A percentile compares a stretch with the other conserved stretches of the same genome.
Conservation (phyloP, 345 rosid species). For the Passiflora organensis region DNA sequence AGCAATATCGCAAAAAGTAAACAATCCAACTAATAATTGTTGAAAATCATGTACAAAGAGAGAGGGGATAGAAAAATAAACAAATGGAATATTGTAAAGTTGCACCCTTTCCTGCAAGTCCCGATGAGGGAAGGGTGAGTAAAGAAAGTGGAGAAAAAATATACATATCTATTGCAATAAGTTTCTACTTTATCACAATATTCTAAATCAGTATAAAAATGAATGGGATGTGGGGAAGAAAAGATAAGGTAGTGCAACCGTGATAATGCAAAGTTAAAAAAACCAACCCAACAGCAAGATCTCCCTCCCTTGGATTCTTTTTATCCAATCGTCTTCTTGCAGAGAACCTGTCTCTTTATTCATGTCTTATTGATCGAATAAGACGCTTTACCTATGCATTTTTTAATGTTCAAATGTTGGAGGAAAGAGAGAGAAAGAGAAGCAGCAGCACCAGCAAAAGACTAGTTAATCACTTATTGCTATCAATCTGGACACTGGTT, state of each 20-base stretch:
- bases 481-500: slow-evolving; percentile 20
- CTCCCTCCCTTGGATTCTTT: slow-evolving; percentile 38
- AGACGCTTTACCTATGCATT: neutral
- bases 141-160: slow-evolving; percentile 14
- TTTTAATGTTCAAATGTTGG: neutral
- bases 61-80: neutral
- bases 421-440: neutral
- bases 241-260: slow-evolving; percentile 44
- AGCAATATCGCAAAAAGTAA: slow-evolving; percentile 19
- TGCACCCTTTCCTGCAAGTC: slow-evolving; percentile 23
- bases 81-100: neutral
- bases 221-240: slow-evolving; percentile 33
- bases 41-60: slow-evolving; percentile 25
- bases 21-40: slow-evolving; percentile 10
- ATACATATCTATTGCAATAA: neutral
- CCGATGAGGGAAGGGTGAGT: slow-evolving; percentile 23
- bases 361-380: slow-evolving; percentile 16
- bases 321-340: slow-evolving; percentile 44
- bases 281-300: slow-evolving; percentile 32
- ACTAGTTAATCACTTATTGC: neutral
- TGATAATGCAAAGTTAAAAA: slow-evolving; percentile 34
- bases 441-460: too few species aligned
- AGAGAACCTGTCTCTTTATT: slow-evolving; percentile 40
- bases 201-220: neutral
- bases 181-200: neutral